These are phyloP conservation scores for Aspergillus bertholletiae DNA, from an alignment of 495 filamentous ascomycete species.

Conservation along the genomic window DNA sequence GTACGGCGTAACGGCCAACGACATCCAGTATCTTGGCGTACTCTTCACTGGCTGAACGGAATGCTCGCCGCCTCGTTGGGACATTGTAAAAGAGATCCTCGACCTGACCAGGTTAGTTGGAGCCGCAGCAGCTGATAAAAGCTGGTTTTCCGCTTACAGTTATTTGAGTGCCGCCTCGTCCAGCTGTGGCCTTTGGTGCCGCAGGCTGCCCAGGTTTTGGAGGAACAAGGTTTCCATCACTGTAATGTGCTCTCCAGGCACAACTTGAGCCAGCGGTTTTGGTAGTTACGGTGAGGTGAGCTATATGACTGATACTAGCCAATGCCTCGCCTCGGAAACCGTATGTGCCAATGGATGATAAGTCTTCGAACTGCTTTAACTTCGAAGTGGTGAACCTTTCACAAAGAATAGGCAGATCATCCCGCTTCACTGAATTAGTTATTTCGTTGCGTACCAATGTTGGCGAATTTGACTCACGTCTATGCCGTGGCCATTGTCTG, in stretches of 20 bases:
- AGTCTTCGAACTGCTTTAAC: constrained; percentile 90
- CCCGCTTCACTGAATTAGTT: constrained; percentile 52
- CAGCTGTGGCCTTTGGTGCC: constrained; percentile 85
- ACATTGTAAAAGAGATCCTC: constrained; percentile 98
- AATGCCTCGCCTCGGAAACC: constrained; percentile 96
- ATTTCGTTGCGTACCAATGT: background rate
- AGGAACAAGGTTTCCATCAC: constrained; percentile 76
- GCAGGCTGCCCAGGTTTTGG: constrained; percentile 89
- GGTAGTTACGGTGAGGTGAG: constrained; percentile 91
- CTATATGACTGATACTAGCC: constrained; percentile 98
- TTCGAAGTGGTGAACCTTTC: constrained; percentile 98
- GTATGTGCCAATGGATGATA: constrained; percentile 88
- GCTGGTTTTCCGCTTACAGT: constrained; percentile 52
- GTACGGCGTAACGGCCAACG: constrained; percentile 91
- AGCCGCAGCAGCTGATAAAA: background rate
- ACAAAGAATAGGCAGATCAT: constrained; percentile 90
- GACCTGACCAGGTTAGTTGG: constrained; percentile 48
- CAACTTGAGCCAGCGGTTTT: constrained; percentile 86
- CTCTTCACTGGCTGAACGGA: constrained; percentile 89
- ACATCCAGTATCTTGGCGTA: constrained; percentile 98
- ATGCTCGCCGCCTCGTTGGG: constrained; percentile 82
- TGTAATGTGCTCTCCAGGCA: constrained; percentile 86
- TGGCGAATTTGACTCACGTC: constrained; percentile 53
- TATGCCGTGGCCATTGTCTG: constrained; percentile 97
- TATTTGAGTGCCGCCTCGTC: constrained; percentile 93